Base-by-base conservation (phyloP, 768 basidiomycete species). In the Phanerochaete sordida region DNA sequence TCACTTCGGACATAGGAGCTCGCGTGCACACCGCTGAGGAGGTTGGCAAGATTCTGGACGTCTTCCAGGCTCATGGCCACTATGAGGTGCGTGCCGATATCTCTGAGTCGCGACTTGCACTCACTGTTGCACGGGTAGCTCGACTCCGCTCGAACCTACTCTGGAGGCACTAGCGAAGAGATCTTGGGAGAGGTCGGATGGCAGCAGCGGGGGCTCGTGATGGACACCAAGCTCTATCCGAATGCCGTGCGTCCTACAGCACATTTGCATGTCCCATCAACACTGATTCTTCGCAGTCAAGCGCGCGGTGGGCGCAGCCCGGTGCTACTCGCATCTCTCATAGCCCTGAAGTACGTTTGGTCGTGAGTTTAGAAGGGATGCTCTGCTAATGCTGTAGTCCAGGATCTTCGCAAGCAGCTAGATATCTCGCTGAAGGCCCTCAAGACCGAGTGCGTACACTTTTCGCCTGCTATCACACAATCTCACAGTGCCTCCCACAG, bases 161-260 rank as follows among this genome's bases (percentile, higher is more conserved):
- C 56, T 7, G 66, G 65, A 1, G 72, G 74, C 2, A 75, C 75
- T 5, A 68, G 64, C 46, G 74, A 75, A 62, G 66, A 75, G 56
- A 69, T 68, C 62, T 75, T 87, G n/a, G 84, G 81, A 6, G 73
- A 81, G 70, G 74, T 80, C 56, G 72, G 77, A 60, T 81, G 81
- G 74, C 73, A 80, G 59, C 70, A 72, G 46, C 76, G 81, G 35
- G 83, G 83, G 0, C 66, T 87, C 26, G 76, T 77, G 58, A 72
- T 87, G 45, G 84, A 85, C 45, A 87, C 84, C 0, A 88, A 88
- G 68, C 77, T 84, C 19, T 79, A 78, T 35, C 60, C 60, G 27
- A 57, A 39, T 26, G 44, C 45, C 2, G 60, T 60, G 37, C 48
- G 60, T 51, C 24, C 30, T 30, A 15, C 23, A 33, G 27, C 39